Evolutionary conservation across 176 grass and related monocot species (phyloP).

Genomic region (Stipa capillata): DNA sequence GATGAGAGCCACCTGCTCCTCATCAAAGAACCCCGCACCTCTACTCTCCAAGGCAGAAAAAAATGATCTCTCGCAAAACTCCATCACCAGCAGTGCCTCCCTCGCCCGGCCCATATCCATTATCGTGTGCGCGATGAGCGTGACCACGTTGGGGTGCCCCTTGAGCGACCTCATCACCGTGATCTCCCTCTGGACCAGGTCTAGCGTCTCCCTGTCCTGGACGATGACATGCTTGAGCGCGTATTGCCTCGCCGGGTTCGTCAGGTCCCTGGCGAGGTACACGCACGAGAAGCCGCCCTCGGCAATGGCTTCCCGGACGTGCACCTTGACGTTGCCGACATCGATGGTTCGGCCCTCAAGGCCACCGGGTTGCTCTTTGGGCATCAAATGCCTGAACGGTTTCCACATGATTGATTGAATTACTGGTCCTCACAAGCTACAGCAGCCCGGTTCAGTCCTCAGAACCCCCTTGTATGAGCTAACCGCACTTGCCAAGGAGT

Average conservation of each 20-base stretch:
- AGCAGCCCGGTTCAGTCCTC: not conserved
- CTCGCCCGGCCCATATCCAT: conserved; percentile 47
- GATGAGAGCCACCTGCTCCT: conserved; percentile 55
- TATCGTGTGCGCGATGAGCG: conserved; percentile 37
- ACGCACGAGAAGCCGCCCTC: conserved; percentile 94
- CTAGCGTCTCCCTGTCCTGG: conserved; percentile 63
- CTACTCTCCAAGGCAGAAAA: conserved; percentile 50
- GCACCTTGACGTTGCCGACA: conserved; percentile 61
- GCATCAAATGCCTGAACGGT: conserved; percentile 57
- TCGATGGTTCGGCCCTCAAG: conserved; percentile 68
- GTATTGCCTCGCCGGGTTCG: conserved; percentile 56
- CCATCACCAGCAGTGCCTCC: conserved; percentile 84
- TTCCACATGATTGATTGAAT: conserved; percentile 67
- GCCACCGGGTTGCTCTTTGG: conserved; percentile 50
- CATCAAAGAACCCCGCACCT: conserved; percentile 52
- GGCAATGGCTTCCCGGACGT: conserved; percentile 55
- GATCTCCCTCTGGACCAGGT: conserved; percentile 74
- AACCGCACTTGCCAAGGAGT: not conserved
- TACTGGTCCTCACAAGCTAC: not conserved
- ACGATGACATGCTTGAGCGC: conserved; percentile 76
- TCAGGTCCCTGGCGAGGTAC: conserved; percentile 51
- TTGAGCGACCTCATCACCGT: conserved; percentile 62
- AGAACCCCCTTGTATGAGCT: not conserved
- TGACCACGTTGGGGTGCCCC: conserved; percentile 80
- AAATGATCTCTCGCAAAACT: conserved; percentile 68